phyloP scores from a whole-genome alignment of 306 rosid genomes.

The Glycine latifolia region DNA sequence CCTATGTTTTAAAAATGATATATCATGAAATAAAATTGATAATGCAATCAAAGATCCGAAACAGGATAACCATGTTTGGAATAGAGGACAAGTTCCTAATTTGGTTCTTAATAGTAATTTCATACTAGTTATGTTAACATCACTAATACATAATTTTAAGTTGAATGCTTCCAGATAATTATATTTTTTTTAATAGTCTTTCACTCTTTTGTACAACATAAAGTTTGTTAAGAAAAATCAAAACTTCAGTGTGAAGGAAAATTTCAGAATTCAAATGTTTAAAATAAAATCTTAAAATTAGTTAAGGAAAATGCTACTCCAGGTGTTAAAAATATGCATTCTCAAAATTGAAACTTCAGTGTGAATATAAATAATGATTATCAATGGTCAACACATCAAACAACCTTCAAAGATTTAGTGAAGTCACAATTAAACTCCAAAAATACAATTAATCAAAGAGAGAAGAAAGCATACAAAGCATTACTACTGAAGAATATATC shows the following conservation, averaged over 20 bases:
- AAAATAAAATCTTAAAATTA: not conserved
- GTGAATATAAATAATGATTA: slow-evolving; percentile 24
- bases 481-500: slow-evolving; percentile 16
- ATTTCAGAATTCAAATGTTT: not conserved
- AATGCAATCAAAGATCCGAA: slow-evolving; percentile 3
- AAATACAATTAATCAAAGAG: slow-evolving; percentile 10
- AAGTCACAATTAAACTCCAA: slow-evolving; percentile 32
- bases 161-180: not conserved
- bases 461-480: not conserved
- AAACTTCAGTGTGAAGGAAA: too few relatives aligned
- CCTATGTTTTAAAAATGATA: not conserved
- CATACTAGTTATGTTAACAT: not conserved
- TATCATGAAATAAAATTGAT: not conserved
- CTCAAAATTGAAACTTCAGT: slow-evolving; percentile 27
- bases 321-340: slow-evolving; percentile 26
- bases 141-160: not conserved
- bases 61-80: not conserved
- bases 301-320: slow-evolving; percentile 33
- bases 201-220: not conserved
- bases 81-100: slow-evolving; percentile 1
- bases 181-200: not conserved
- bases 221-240: not conserved
- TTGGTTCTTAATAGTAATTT: not conserved
- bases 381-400: slow-evolving; percentile 18
- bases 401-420: slow-evolving; percentile 25